phyloP scores from a whole-genome alignment of 2,329 filamentous ascomycete genomes.

The Arthrobotrys conoides region DNA sequence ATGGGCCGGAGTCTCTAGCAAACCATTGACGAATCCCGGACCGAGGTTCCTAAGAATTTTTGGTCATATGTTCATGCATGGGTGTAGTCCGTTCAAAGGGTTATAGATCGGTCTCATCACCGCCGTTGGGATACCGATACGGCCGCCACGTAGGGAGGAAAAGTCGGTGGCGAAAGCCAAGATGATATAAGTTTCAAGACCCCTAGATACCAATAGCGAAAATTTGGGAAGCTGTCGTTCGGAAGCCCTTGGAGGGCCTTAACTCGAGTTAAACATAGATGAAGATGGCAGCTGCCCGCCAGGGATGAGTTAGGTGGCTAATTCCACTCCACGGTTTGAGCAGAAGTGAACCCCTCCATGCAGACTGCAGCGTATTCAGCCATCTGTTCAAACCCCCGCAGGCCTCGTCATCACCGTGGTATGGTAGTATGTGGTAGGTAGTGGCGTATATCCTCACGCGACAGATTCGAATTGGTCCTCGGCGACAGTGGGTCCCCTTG shows the following conservation, averaged over 20 bases:
- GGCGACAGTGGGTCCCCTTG: slow-evolving; percentile 10
- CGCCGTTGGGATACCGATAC: no score
- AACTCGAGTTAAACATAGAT: background rate
- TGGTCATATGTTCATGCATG: background rate
- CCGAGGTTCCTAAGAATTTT: background rate
- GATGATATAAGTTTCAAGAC: slow-evolving; percentile 19
- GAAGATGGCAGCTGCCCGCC: background rate
- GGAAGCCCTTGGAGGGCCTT: background rate
- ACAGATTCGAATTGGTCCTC: slow-evolving; percentile 1
- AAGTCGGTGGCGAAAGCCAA: slow-evolving; percentile 14
- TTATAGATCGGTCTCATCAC: no score
- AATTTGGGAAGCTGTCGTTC: slow-evolving; percentile 1
- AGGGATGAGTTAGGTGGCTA: background rate
- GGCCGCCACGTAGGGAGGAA: no score
- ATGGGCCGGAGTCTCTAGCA: no score
- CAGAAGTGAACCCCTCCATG: background rate
- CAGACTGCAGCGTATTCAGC: slow-evolving; percentile 15
- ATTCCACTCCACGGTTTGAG: background rate
- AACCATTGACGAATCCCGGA: background rate
- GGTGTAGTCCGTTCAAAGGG: background rate
- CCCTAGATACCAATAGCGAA: slow-evolving; percentile 8
- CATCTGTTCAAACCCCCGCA: slow-evolving; percentile 15
- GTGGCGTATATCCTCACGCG: slow-evolving; percentile 18
- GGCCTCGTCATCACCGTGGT: slow-evolving; percentile 21
- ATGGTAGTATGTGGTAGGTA: background rate